Evolutionary conservation across 2,329 filamentous ascomycete genomes (phyloP).

Genomic region (Microascus cirrosus): DNA sequence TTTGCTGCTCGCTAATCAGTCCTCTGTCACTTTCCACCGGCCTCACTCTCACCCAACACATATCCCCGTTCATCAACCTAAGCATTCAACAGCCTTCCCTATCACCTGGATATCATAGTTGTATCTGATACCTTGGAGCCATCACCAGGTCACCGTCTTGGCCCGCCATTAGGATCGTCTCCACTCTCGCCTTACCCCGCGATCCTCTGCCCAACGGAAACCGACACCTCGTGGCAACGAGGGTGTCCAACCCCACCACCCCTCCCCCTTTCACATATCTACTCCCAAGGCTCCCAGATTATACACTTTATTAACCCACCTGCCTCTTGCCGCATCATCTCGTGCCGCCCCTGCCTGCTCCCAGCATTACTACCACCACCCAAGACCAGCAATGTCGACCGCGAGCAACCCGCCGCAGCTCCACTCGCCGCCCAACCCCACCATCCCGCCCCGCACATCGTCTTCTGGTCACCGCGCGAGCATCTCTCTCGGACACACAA

Average conservation of each 20-base stretch:
- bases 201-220: too few relatives aligned
- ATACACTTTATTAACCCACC: background rate
- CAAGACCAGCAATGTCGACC: background rate
- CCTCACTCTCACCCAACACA: too few relatives aligned
- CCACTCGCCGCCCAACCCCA: conserved; percentile 33
- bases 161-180: too few relatives aligned
- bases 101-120: too few relatives aligned
- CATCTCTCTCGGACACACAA: conserved; percentile 3
- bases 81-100: too few relatives aligned
- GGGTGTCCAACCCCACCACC: background rate
- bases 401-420: conserved; percentile 23
- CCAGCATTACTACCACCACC: background rate
- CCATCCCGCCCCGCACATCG: conserved; percentile 64
- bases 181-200: background rate
- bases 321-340: background rate
- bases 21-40: too few relatives aligned
- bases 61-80: too few relatives aligned
- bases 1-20: too few relatives aligned
- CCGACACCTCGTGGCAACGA: background rate
- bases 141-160: too few relatives aligned
- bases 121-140: too few relatives aligned
- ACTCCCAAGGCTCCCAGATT: background rate
- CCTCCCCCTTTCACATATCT: background rate
- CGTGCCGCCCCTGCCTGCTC: background rate
- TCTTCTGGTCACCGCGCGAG: conserved; percentile 23